Evolutionary conservation across 2,329 filamentous ascomycete species (phyloP).

Genomic region (Fusarium chlamydosporum): DNA sequence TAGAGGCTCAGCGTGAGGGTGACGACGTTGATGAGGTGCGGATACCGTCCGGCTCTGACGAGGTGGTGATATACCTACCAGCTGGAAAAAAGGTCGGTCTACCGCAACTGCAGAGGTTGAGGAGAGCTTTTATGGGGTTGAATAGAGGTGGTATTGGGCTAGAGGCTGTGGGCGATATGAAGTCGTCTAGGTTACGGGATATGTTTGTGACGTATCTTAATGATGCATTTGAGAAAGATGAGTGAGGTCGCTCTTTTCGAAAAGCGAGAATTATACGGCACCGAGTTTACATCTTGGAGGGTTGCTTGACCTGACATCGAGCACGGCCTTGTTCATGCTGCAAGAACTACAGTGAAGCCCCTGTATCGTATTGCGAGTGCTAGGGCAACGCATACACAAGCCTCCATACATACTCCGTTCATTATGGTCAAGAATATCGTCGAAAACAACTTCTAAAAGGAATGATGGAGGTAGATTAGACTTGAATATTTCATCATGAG

Average conservation of each 20-base stretch:
- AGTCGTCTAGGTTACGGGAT: conserved; percentile 69
- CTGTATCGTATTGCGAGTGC: no score
- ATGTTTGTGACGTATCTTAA: conserved; percentile 78
- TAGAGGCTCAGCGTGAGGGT: conserved; percentile 78
- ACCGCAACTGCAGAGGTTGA: conserved; percentile 81
- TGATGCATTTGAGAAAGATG: conserved; percentile 72
- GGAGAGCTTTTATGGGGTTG: conserved; percentile 82
- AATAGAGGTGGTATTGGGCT: conserved; percentile 78
- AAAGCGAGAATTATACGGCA: not conserved
- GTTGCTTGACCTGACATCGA: not conserved
- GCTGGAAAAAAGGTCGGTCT: conserved; percentile 73
- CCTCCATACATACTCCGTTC: not conserved
- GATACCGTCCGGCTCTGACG: conserved; percentile 59
- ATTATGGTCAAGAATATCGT: not conserved
- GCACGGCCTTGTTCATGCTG: not conserved
- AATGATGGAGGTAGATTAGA: no score
- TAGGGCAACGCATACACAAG: no score
- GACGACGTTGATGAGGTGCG: conserved; percentile 70
- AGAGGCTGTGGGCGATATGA: conserved; percentile 68
- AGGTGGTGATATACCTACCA: conserved; percentile 75
- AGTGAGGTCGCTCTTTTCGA: conserved; percentile 51
- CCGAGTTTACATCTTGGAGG: not conserved
- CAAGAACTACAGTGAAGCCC: not conserved
- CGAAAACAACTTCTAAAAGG: not conserved
- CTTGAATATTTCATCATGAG: not conserved